Base-by-base conservation (phyloP, 257 asterid genomes). In the Voacanga thouarsii region DNA sequence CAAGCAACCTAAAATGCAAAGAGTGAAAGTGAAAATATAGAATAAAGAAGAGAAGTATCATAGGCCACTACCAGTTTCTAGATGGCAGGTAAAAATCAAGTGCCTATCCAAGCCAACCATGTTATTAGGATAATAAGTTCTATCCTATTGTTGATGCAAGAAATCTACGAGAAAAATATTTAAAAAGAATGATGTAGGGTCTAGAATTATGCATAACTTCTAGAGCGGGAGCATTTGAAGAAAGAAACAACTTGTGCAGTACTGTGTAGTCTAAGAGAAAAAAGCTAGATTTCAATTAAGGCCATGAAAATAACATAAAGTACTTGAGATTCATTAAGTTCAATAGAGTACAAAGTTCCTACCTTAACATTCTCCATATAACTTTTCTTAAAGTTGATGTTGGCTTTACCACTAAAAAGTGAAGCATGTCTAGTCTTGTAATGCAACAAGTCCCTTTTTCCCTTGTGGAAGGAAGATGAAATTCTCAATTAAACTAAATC, bases 341-440 rank as follows among this genome's bases (percentile, higher is more conserved):
- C 21, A 14, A 44, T 39, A 33, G 24, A 6, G 21, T 49, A 55
- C 65, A 45, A 71, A 21, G 41, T 24, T 41, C 41, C 18, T 82
- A 85, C 90, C 87, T 86, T 84, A 63, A 68, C 78, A 71, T 87
- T 81, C 33, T 56, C 85, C 44, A 80, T 61, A 77, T 75, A 78
- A 78, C 81, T 80, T 83, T 72, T 85, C 84, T 83, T 83, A 26
- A 85, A 69, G 61, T 82, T 85, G 64, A 64, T 66, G 65, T 78
- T 81, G 72, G 77, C 82, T 80, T 84, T 87, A 56, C 84, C 82
- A 80, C 82, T 80, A 74, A 83, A 82, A 73, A 86, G 77, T 47
- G 93, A 89, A 83, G 85, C 81, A 72, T 82, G 85, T 78, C 85
- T 86, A 21, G 90, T 74, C 77, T 87, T 86, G 59, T 85, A 80